These are phyloP conservation scores for Erythrophleum fordii DNA, from an alignment of 306 rosid genomes.

Conservation along the genomic window DNA sequence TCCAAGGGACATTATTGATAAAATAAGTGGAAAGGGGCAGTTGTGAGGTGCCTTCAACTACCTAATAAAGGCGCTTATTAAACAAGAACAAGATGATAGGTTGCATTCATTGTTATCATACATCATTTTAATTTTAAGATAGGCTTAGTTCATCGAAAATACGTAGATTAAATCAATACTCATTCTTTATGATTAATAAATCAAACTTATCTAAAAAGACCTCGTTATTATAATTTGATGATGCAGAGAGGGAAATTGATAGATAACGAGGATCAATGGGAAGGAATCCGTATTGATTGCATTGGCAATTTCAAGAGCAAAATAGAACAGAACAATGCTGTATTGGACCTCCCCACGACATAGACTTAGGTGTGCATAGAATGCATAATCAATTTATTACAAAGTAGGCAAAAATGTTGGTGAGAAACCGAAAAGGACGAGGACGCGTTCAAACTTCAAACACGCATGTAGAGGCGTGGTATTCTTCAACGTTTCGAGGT, in stretches of 20 bases:
- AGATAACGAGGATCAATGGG: constrained; percentile 28
- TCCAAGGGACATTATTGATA: background rate
- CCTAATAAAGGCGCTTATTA: background rate
- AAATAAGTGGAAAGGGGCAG: background rate
- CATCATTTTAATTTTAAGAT: no score
- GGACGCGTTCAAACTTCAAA: background rate
- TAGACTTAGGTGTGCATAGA: background rate
- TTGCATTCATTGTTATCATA: no score
- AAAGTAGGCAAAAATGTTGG: background rate
- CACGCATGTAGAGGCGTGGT: background rate
- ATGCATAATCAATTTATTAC: no score
- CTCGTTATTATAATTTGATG: background rate
- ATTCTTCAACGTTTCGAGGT: no score
- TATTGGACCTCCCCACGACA: background rate
- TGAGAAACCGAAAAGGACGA: background rate
- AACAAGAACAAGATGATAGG: background rate
- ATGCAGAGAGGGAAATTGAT: constrained; percentile 1
- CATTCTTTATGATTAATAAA: background rate
- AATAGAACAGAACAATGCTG: background rate
- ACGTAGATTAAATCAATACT: background rate
- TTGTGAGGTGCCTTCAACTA: no score
- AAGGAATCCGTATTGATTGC: constrained; percentile 24
- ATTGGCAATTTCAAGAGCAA: constrained; percentile 20
- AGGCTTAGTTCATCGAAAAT: background rate
- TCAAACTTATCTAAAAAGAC: background rate